A percentile compares a stretch with the other conserved stretches of the same genome.
These are phyloP conservation scores for Trapa bicornis DNA, from an alignment of 345 rosid species.

Conservation along the genomic window DNA sequence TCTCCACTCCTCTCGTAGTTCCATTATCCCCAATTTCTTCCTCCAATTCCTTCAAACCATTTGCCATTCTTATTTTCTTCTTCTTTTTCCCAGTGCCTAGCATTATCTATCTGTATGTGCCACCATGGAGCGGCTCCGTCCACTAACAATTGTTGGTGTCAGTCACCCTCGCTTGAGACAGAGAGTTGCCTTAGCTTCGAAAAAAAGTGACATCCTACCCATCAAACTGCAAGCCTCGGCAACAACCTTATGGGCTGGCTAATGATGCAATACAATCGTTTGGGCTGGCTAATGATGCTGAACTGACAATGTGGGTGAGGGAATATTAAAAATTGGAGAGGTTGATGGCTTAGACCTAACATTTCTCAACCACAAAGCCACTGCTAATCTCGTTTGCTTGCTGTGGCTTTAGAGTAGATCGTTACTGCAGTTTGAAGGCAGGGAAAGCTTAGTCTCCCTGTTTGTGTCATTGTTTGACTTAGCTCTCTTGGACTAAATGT, in stretches of 20 bases:
- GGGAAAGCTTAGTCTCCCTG: not conserved
- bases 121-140: not conserved
- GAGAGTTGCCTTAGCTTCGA: slow-evolving; percentile 30
- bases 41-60: not conserved
- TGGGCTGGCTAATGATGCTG: too few species aligned
- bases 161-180: not conserved
- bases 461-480: too few species aligned
- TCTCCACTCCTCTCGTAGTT: too few species aligned
- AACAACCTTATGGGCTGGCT: slow-evolving; percentile 4
- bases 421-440: not conserved
- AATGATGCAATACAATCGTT: too few species aligned
- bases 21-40: not conserved
- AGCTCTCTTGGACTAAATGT: not conserved
- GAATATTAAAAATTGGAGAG: not conserved
- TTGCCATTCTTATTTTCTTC: not conserved
- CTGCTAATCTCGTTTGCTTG: not conserved
- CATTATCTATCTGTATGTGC: not conserved
- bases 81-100: not conserved
- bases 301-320: too few species aligned
- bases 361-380: slow-evolving; percentile 17
- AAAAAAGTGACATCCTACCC: slow-evolving; percentile 26
- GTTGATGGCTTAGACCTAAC: slow-evolving; percentile 27
- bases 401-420: not conserved
- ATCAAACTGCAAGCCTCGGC: slow-evolving; percentile 11
- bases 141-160: not conserved